phyloP scores from a whole-genome alignment of 176 grass and related monocot genomes.

The Phyllostachys edulis region DNA sequence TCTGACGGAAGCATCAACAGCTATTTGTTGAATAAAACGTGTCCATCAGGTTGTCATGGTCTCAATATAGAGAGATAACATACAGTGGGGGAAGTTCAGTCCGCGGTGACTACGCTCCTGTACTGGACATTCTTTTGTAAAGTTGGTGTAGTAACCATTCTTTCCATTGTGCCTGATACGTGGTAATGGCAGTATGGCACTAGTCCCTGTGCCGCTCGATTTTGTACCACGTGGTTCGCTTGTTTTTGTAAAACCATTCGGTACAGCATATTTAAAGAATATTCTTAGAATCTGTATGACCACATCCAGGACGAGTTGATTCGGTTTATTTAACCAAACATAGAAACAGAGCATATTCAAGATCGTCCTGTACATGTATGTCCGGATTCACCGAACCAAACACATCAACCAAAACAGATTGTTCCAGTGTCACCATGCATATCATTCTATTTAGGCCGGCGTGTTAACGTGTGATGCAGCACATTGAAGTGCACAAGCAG shows the following conservation, averaged over 20 bases:
- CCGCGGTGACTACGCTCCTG: not conserved
- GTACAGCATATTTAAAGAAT: too few species aligned
- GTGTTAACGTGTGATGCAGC: not conserved
- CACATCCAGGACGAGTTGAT: too few species aligned
- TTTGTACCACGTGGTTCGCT: too few species aligned
- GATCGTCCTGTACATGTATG: too few species aligned
- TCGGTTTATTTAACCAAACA: too few species aligned
- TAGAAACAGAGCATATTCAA: too few species aligned
- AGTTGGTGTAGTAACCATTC: not conserved
- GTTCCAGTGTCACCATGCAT: not conserved
- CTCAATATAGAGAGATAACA: not conserved
- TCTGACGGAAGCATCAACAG: constrained; percentile 1
- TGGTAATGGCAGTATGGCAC: not conserved
- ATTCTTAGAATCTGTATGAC: too few species aligned
- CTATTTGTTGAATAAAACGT: not conserved
- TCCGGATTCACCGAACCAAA: too few species aligned
- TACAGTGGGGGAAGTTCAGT: not conserved
- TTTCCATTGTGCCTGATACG: not conserved
- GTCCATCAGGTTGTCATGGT: not conserved
- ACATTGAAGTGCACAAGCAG: constrained; percentile 1
- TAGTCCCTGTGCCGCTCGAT: not conserved
- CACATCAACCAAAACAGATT: not conserved
- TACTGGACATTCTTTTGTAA: constrained; percentile 33
- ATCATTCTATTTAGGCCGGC: not conserved
- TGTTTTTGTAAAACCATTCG: too few species aligned